A percentile compares a stretch with the other conserved stretches of the same genome.
Evolutionary conservation across 192 early-diverging fungal genomes (phyloP).

Genomic region (Coemansia sp.): DNA sequence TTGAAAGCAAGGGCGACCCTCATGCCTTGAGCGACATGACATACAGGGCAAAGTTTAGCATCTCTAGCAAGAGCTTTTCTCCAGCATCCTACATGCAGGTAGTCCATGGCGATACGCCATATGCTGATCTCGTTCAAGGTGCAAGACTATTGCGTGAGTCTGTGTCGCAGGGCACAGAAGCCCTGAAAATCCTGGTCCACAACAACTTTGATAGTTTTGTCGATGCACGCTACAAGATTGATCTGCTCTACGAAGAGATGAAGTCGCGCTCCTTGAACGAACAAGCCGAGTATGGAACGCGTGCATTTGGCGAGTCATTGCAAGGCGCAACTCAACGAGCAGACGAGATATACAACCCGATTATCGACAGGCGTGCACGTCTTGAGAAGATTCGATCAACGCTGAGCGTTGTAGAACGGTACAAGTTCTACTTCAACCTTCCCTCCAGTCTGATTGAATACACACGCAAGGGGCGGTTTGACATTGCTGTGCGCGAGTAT

Average conservation of each 20-base stretch:
- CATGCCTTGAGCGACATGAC: constrained; percentile 41
- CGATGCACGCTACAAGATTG: constrained; percentile 91
- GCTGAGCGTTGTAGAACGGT: constrained; percentile 88
- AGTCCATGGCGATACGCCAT: constrained; percentile 84
- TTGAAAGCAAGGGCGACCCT: constrained; percentile 41
- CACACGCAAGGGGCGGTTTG: constrained; percentile 83
- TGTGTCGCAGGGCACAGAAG: constrained; percentile 82
- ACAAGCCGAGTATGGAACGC: constrained; percentile 77
- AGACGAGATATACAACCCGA: constrained; percentile 80
- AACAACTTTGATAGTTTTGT: constrained; percentile 98
- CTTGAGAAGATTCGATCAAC: constrained; percentile 91
- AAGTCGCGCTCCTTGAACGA: constrained; percentile 79
- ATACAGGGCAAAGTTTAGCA: constrained; percentile 51
- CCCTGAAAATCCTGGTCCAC: constrained; percentile 86
- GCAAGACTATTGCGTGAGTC: constrained; percentile 67
- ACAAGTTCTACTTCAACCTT: constrained; percentile 97
- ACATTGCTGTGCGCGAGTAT: constrained; percentile 91
- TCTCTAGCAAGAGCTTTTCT: constrained; percentile 60
- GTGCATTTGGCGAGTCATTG: constrained; percentile 65
- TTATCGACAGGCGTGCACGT: constrained; percentile 79
- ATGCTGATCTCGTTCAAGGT: constrained; percentile 77
- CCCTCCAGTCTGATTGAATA: constrained; percentile 83
- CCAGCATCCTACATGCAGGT: constrained; percentile 75
- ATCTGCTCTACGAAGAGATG: constrained; percentile 93
- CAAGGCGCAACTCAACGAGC: constrained; percentile 70